Percentiles rank a stretch among this genome's conserved stretches.
phyloP scores from a whole-genome alignment of 1,284 basidiomycete species.

The Ustilago sp. region DNA sequence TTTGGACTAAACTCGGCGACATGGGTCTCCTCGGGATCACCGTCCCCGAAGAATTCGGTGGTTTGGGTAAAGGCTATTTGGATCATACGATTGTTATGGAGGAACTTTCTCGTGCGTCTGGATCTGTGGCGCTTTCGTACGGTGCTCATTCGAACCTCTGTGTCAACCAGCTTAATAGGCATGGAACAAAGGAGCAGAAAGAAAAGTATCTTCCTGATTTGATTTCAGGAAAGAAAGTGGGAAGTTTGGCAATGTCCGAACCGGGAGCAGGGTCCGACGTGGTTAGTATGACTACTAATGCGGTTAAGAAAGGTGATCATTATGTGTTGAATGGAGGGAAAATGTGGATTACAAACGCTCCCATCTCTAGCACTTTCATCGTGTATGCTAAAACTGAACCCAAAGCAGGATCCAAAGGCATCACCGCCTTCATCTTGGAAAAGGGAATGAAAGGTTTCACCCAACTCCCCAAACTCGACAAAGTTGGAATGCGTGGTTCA shows the following conservation, averaged over 20 bases:
- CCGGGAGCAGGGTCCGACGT: slow-evolving; percentile 91
- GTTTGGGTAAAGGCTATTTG: slow-evolving; percentile 58
- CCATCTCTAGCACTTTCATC: slow-evolving; percentile 86
- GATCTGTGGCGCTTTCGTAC: slow-evolving; percentile 89
- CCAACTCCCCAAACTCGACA: slow-evolving; percentile 89
- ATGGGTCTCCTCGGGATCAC: slow-evolving; percentile 65
- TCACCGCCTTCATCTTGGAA: slow-evolving; percentile 92
- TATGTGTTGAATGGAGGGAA: slow-evolving; percentile 89
- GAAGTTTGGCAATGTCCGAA: slow-evolving; percentile 94
- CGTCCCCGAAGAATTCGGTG: slow-evolving; percentile 57
- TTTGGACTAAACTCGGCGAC: slow-evolving; percentile 61
- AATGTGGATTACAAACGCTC: slow-evolving; percentile 97
- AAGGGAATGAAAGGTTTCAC: slow-evolving; percentile 84
- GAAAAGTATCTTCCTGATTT: slow-evolving; percentile 87
- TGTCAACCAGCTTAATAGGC: slow-evolving; percentile 79
- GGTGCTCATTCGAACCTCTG: slow-evolving; percentile 78
- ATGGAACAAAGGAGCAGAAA: slow-evolving; percentile 88
- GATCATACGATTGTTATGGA: slow-evolving; percentile 66
- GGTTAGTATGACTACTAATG: slow-evolving; percentile 85
- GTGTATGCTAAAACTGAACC: slow-evolving; percentile 92
- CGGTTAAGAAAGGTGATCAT: slow-evolving; percentile 80
- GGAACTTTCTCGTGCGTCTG: slow-evolving; percentile 84
- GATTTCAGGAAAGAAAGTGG: slow-evolving; percentile 83
- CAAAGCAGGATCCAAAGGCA: slow-evolving; percentile 83
- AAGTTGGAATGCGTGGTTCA: slow-evolving; percentile 94